Base-by-base conservation (phyloP, 2,329 filamentous ascomycete species). In the Pseudogymnoascus sp. region DNA sequence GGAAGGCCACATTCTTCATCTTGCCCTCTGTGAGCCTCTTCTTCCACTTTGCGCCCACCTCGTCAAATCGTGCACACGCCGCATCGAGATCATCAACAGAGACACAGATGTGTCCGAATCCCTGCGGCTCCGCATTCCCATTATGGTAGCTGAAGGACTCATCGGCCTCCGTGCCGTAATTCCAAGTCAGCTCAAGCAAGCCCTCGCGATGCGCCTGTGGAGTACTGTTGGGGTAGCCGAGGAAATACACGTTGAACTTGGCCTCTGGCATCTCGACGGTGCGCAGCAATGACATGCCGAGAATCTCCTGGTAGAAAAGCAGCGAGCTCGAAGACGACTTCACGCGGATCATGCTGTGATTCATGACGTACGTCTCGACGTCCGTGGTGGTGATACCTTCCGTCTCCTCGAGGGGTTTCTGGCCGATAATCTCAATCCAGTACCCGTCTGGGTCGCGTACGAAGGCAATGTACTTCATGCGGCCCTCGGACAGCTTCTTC, bases 281-380 rank as follows among this genome's bases (percentile, higher is more conserved):
- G 63, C 89, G 85, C 71, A 92, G 78, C 49, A 94, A 81, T 25
- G 81, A 82, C 93, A 97, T 96, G 65, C 92, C 93, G 75, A 96
- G 80, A 33, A 89, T 82, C 7, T 96, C 90, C 74, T 92, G 83
- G 77, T 92, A 92, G 74, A 89, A 92, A 71, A 85, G 84, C 71
- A 92, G 78, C 19, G 86, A 89, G 74, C 83, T 84, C 71, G 89
- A 81, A 28, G 81, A 79, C 68, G 89, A 85, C 78, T 96, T 97
- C 77, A 97, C 89, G 23, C 93, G 90, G 68, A 97, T 84, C 92
- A 97, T 97, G 63, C 89, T 91, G 77, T 92, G 90, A 77, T 92
- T 91, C 81, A 87, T 85, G 67, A 88, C 86, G 75, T 96, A 97
- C 25, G 84, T 89, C 22, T 75, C 74, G 0, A 85, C 76, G 67